Base-by-base conservation (phyloP, 768 basidiomycete species). In the Naganishia vaughanmartiniae region DNA sequence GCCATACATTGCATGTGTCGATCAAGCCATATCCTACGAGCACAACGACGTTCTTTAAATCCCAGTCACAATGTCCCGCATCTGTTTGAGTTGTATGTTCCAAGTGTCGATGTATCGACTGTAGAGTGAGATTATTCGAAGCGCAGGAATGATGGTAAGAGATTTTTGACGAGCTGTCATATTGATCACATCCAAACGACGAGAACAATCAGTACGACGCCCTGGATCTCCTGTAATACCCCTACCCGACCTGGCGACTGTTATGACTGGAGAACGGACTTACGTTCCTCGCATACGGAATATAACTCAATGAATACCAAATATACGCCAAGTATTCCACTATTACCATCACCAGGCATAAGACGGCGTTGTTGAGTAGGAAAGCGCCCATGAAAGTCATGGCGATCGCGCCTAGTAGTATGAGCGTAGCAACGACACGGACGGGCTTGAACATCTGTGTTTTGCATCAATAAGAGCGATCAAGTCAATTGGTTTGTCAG, bases 391-490 rank as follows among this genome's bases (percentile, higher is more conserved):
- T 70, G 54, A 70, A 70, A 4, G 60, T 56, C 72, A 95, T 86
- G 11, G 81, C 89, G 72, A 96, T 91, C 19, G 89, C 88, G 0
- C 81, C 89, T 15, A 97, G 79, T 79, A 95, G 87, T 42, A 93
- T 77, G 70, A 93, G 79, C 1, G 91, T 87, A 2, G 93, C 93
- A 24, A 91, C 82, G 7, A 95, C 82, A 65, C 93, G 91, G 26
- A 95, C 87, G 60, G 92, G 90, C 81, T 93, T 93, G 86, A 95
- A 95, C 93, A 94, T 94, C 92, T 93, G 74, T 7, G 65, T 12
- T 15, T 21, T 24, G 19, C 24, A 51, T 36, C 7, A 57, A 54
- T 42, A 33, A 30, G 30, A 54, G 14, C 26, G 42, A 45, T 34
- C 9, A 15, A 30, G 19, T 21, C 4, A 0, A 14, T 11, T 17